Percentiles rank a stretch among this genome's conserved stretches.
phyloP scores from a whole-genome alignment of 2,329 filamentous ascomycete genomes.

The Graphium sp. region DNA sequence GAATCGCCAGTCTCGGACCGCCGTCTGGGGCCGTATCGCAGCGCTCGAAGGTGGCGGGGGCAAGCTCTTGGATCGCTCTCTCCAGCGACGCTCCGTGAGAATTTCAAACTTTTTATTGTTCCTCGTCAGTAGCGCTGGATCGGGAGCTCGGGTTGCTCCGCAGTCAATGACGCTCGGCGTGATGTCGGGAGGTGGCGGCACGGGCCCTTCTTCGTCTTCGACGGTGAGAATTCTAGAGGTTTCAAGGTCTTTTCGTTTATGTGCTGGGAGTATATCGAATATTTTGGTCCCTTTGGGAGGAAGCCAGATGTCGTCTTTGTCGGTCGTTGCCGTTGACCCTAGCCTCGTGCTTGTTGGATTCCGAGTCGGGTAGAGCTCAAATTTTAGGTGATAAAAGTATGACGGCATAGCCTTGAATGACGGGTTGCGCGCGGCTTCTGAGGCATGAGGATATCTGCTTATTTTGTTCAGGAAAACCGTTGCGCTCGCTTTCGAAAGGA shows the following conservation, averaged over 20 bases:
- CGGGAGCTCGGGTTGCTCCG: conserved; percentile 20
- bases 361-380: conserved; percentile 42
- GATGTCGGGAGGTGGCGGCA: conserved; percentile 7
- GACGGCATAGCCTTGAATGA: conserved; percentile 43
- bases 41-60: conserved; percentile 23
- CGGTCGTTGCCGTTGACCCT: too few relatives aligned
- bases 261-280: conserved; percentile 37
- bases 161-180: conserved; percentile 27
- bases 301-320: conserved; percentile 28
- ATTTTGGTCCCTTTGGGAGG: conserved; percentile 30
- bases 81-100: conserved; percentile 21
- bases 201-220: neutral
- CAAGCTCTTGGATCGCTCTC: conserved; percentile 20
- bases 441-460: too few relatives aligned
- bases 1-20: conserved; percentile 61
- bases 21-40: conserved; percentile 28
- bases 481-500: conserved; percentile 1
- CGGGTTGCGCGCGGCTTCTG: too few relatives aligned
- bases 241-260: conserved; percentile 15
- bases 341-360: conserved; percentile 15
- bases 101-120: conserved; percentile 18
- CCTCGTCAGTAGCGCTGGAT: conserved; percentile 7
- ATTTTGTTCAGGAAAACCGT: too few relatives aligned
- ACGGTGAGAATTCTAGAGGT: neutral
- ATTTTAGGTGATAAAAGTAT: conserved; percentile 47